phyloP scores from a whole-genome alignment of 805 yeast species.

The Candida ascalaphidarum region DNA sequence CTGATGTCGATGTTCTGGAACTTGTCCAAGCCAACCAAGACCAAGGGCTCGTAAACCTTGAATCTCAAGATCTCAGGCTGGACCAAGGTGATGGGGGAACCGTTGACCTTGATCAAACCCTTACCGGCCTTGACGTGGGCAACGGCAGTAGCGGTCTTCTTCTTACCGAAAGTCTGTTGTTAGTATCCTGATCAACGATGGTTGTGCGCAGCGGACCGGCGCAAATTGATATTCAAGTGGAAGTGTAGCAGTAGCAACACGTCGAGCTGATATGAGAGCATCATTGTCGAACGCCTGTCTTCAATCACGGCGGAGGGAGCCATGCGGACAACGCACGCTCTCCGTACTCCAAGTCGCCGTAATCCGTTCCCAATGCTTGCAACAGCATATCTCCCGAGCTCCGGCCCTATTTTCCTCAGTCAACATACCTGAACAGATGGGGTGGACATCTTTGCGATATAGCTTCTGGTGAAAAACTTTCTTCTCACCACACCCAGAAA shows the following conservation, averaged over 20 bases:
- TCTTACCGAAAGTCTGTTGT: conserved; percentile 95
- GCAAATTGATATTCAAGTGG: too few relatives aligned
- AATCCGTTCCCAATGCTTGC: too few relatives aligned
- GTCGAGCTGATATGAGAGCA: too few relatives aligned
- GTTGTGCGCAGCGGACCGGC: neutral
- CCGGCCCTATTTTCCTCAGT: neutral
- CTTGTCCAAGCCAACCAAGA: conserved; percentile 97
- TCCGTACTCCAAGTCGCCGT: too few relatives aligned
- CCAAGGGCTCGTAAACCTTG: conserved; percentile 99
- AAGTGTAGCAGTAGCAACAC: too few relatives aligned
- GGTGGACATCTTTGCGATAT: conserved; percentile 59
- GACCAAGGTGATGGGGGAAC: conserved; percentile 97
- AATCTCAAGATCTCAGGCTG: conserved; percentile 98
- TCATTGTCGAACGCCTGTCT: too few relatives aligned
- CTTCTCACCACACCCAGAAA: too few relatives aligned
- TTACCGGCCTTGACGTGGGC: conserved; percentile 99
- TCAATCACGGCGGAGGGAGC: too few relatives aligned
- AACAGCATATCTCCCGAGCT: too few relatives aligned
- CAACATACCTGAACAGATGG: conserved; percentile 86
- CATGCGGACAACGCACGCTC: too few relatives aligned
- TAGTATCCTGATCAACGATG: conserved; percentile 5
- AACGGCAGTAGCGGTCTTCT: conserved; percentile 99
- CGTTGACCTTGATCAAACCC: conserved; percentile 99
- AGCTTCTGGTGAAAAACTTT: too few relatives aligned
- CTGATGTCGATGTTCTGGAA: conserved; percentile 98